Base-by-base conservation (phyloP, 1,284 basidiomycete genomes). In the Moesziomyces sp. region DNA sequence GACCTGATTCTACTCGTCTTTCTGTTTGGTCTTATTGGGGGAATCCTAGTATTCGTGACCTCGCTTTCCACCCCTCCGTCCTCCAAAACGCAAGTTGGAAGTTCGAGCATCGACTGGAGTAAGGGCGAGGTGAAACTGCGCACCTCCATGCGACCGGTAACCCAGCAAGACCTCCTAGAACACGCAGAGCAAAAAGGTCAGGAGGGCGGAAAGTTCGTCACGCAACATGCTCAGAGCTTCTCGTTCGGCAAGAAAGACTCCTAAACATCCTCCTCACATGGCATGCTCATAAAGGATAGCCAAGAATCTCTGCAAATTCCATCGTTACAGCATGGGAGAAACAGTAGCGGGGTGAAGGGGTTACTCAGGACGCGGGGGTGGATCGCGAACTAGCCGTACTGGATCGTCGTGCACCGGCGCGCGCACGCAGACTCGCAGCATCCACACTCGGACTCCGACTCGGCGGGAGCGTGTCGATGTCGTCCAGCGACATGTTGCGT, bases 401-500 rank as follows among this genome's bases (percentile, higher is more conserved):
- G 38, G 54, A 46, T 14, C 63, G 40, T 8, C 35, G 43, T 3
- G 3, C 24, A 0, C 24, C 24, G 5, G 24, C 24, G 30, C 19
- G 47, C 23, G 66, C 64, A 7, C 57, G 50, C 52, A 58, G n/a
- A 7, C 48, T 55, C 4, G 52, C 63, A 8, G 59, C 48, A 13
- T 72, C 69, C 1, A 74, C 58, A 28, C 66, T 69, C 6, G 71
- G 58, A 46, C 71, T 74, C 4, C 71, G 30, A 44, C 60, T 64
- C 19, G 52, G 45, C 0, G 71, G 66, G 4, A 74, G 9, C 11
- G 51, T 38, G 13, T 62, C 35, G 13, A 73, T 33, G 30, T 73
- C 69, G 52, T 76, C 74, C 8, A 76, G 50, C 38, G 59, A 73
- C 69, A 72, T 72, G 57, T 68, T 76, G 5, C 74, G 30, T 3